Evolutionary conservation across 2,329 filamentous ascomycete species (phyloP), one percentile per base, ranked within the genome.

Genomic region (Verticillium klebahnii): DNA sequence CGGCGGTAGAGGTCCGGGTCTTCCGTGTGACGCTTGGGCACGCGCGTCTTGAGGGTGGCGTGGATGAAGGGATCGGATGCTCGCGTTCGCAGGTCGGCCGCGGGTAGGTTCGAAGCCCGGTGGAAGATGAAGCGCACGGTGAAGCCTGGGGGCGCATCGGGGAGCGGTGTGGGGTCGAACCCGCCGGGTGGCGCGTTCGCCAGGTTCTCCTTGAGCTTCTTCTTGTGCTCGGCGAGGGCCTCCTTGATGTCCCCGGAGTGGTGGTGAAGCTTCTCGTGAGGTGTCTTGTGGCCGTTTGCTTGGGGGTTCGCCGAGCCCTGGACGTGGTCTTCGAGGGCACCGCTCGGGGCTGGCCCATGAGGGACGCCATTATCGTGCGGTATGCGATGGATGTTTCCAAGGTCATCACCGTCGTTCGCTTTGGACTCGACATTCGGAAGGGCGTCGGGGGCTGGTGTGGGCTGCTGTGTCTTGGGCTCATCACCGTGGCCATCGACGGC

Each of bases 111-210:
- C 64, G 81, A 80, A 1, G 93, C 94, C 62, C 86, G 83, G 73
- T 94, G 89, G 72, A 98, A 92, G 58, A 87, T 93, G 77, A 98
- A 89, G 72, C 89, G 90, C 66, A 97, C 73, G 0, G 92, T 97
- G 76, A 90, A 97, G 31, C 93, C 93, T 8, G 89, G 87, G 9
- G 89, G 88, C 5, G 86, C 87, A 69, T 84, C 76, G 0, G 92
- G 91, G 9, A 97, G 80, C 1, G 92, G 91, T 0, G 92, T 96
- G 39, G 79, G 74, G 74, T 96, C 93, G 73, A 86, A 95, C 37
- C 93, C 93, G 34, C 93, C 93, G 0, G 89, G 84, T 0, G 91
- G 91, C 36, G 82, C 76, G 4, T 73, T 67, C 62, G 74, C 77
- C 5, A 73, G 66, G 62, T 75, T 77, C 45, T 68, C 71, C 70